These are phyloP conservation scores for Misopates orontium DNA, from an alignment of 257 asterid species.

Conservation along the genomic window DNA sequence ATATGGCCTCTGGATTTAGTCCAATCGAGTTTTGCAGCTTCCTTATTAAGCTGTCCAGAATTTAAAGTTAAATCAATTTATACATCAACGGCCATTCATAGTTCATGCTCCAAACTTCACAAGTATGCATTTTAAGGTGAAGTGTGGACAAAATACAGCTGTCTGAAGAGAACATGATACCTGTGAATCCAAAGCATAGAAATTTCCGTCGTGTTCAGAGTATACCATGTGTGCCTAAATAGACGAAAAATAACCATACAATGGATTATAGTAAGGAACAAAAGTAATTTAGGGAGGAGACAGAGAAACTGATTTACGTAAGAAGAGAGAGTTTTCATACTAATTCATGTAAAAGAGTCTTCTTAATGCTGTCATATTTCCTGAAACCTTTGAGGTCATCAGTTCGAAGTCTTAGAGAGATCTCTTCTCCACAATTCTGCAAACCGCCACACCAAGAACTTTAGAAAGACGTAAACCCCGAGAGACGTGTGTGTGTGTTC, in stretches of 20 bases:
- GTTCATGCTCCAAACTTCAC: neutral
- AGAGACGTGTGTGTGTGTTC: too few relatives aligned
- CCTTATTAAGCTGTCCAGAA: slow-evolving; percentile 73
- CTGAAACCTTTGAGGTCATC: slow-evolving; percentile 96
- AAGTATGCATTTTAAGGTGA: neutral
- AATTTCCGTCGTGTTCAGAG: slow-evolving; percentile 79
- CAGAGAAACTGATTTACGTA: neutral
- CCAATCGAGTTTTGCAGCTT: slow-evolving; percentile 86
- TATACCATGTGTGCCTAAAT: slow-evolving; percentile 90
- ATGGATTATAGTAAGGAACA: slow-evolving; percentile 4
- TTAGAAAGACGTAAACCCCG: slow-evolving; percentile 20
- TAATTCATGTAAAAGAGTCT: slow-evolving; percentile 90
- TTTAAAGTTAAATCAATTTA: slow-evolving; percentile 19
- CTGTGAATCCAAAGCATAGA: slow-evolving; percentile 77
- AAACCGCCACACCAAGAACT: slow-evolving; percentile 28
- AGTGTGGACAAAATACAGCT: neutral
- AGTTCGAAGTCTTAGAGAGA: slow-evolving; percentile 89
- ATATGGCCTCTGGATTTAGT: slow-evolving; percentile 75
- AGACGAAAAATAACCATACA: slow-evolving; percentile 23
- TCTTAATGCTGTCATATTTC: slow-evolving; percentile 80
- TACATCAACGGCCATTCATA: slow-evolving; percentile 20
- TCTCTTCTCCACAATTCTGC: slow-evolving; percentile 96
- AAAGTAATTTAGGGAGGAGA: slow-evolving; percentile 2
- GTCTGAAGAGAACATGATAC: slow-evolving; percentile 33
- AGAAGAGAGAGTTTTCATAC: slow-evolving; percentile 36